A percentile compares a stretch with the other conserved stretches of the same genome.
phyloP scores from a whole-genome alignment of 768 basidiomycete genomes.

The Boletus vinaceobasis region DNA sequence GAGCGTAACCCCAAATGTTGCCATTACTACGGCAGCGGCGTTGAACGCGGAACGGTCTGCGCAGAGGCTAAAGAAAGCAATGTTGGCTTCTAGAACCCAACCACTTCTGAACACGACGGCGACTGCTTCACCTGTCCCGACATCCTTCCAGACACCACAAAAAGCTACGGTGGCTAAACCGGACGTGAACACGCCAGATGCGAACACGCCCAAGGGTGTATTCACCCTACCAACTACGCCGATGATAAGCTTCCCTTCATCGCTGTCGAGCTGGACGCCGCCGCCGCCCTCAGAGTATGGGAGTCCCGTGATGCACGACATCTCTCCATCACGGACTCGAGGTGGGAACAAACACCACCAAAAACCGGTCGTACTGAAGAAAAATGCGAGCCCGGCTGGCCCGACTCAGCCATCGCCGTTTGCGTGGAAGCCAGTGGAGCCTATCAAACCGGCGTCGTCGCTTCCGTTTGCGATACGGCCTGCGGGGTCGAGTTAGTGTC shows the following conservation, averaged over 20 bases:
- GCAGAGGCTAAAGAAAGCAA: conserved; percentile 62
- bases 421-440: conserved; percentile 25
- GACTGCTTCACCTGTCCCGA: conserved; percentile 12
- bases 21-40: conserved; percentile 73
- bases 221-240: conserved; percentile 18
- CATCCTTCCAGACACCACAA: conserved; percentile 29
- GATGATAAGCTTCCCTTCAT: conserved; percentile 24
- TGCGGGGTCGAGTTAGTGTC: conserved; percentile 11
- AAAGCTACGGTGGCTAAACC: conserved; percentile 17
- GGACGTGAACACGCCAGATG: background rate
- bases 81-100: conserved; percentile 56
- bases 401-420: conserved; percentile 11
- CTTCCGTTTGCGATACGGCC: conserved; percentile 27
- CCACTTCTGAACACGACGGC: conserved; percentile 67
- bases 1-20: conserved; percentile 61
- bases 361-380: conserved; percentile 34
- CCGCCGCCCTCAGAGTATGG: conserved; percentile 15
- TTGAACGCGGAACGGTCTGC: conserved; percentile 78
- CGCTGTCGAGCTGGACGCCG: conserved; percentile 24
- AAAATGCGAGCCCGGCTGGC: conserved; percentile 8
- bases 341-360: conserved; percentile 32
- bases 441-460: conserved; percentile 18
- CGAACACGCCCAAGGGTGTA: background rate
- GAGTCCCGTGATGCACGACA: conserved; percentile 9
- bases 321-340: conserved; percentile 24